Conservation (phyloP, 2,329 filamentous ascomycete species). For the Aureobasidium sp. region DNA sequence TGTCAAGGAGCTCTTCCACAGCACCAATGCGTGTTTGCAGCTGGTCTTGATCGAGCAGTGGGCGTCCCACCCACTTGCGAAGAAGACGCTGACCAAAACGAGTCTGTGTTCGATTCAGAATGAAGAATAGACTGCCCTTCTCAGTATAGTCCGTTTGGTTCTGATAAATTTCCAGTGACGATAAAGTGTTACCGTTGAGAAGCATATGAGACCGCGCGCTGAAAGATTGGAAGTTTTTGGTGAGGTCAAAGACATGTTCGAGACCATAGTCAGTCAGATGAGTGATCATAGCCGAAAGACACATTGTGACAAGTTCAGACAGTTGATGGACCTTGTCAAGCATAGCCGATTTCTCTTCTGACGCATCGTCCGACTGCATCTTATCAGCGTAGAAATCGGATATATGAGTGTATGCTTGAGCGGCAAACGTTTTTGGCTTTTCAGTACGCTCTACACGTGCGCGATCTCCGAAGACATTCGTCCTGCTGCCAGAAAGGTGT, state of each 20-base stretch:
- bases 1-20: slow-evolving; percentile 75
- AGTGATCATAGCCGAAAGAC: slow-evolving; percentile 91
- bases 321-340: slow-evolving; percentile 82
- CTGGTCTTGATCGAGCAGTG: slow-evolving; percentile 66
- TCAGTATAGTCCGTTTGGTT: slow-evolving; percentile 83
- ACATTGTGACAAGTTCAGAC: slow-evolving; percentile 80
- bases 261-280: slow-evolving; percentile 88
- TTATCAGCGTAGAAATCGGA: slow-evolving; percentile 88
- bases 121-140: slow-evolving; percentile 91
- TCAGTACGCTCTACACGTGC: slow-evolving; percentile 75
- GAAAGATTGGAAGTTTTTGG: slow-evolving; percentile 95
- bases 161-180: slow-evolving; percentile 89
- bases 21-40: slow-evolving; percentile 76
- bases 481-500: slow-evolving; percentile 79
- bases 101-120: slow-evolving; percentile 84
- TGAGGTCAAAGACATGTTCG: slow-evolving; percentile 91
- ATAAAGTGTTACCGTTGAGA: slow-evolving; percentile 87
- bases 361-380: slow-evolving; percentile 50
- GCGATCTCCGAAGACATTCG: slow-evolving; percentile 86
- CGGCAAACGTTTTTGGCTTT: slow-evolving; percentile 72
- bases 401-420: slow-evolving; percentile 81
- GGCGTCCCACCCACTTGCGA: slow-evolving; percentile 90
- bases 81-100: slow-evolving; percentile 81
- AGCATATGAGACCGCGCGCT: slow-evolving; percentile 93
- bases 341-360: slow-evolving; percentile 48